Base-by-base conservation (phyloP, 352 stramenopile genomes). In the Aphanomyces astaci region DNA sequence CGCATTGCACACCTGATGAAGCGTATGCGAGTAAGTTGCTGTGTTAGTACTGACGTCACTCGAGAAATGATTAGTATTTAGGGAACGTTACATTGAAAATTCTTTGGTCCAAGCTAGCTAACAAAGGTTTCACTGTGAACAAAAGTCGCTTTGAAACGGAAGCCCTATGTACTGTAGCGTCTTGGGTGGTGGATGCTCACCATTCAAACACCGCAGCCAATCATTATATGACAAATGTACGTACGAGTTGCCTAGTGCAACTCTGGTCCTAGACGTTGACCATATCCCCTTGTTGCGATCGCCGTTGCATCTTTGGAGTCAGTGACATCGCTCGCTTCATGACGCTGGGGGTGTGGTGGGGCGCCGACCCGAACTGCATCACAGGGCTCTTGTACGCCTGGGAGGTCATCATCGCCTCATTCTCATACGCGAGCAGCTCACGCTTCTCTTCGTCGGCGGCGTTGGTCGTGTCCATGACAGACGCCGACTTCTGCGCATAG, bases 351-450 rank as follows among this genome's bases (percentile, higher is more conserved):
- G 76, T 80, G 73, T 77, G 76, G 59, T 77, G 67, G 0, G 72
- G 36, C 55, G 72, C 73, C 4, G 76, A 82, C 15, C 74, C 74
- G 64, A 76, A 76, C 19, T 62, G 30, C 0, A 69, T 73, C 48
- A 71, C 75, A 17, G 76, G 71, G 49, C 72, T 80, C 32, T 72
- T 75, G 68, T 77, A 79, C n/a, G 71, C 70, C 51, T 79, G 73
- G 22, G 76, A 72, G 9, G 72, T 73, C 5, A 80, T 70, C 1
- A 82, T 64, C 65, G 74, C 74, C 19, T 82, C 74, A 52, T 80
- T 82, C 64, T 82, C 72, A 71, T 78, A 82, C 64, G 76, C 76
- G 32, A 80, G 27, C 40, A 82, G 60, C 31, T 76, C 71, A n/a
- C 70, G 68, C 63, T 72, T 54, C 64, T 82, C 76, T 53, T 65